Evolutionary conservation across 345 rosid genomes (phyloP).

Genomic region (Streptanthus diversifolius): DNA sequence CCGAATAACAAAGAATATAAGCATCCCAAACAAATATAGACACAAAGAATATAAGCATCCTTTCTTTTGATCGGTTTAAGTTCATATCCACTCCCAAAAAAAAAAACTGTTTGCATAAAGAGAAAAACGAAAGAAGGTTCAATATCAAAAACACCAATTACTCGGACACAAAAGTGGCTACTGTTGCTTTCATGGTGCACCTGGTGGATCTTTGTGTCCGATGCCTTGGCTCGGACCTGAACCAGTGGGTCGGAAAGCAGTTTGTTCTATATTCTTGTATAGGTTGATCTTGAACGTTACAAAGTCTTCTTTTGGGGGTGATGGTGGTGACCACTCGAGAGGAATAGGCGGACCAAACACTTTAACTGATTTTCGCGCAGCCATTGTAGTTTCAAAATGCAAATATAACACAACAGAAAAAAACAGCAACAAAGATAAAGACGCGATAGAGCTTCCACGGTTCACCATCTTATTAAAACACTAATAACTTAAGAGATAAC

Average conservation of each 20-base stretch:
- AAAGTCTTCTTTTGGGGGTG: slow-evolving; percentile 12
- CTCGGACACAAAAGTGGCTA: background rate
- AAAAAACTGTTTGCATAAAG: background rate
- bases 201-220: slow-evolving; percentile 30
- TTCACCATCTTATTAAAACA: slow-evolving; percentile 18
- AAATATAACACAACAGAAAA: slow-evolving; percentile 24
- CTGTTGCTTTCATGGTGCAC: slow-evolving; percentile 7
- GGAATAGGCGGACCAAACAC: slow-evolving; percentile 8
- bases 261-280: slow-evolving; percentile 34
- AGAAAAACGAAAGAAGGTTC: background rate
- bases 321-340: slow-evolving; percentile 12
- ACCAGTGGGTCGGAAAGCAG: slow-evolving; percentile 30
- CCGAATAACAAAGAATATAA: background rate
- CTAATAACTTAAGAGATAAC: background rate
- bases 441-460: background rate
- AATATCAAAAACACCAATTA: slow-evolving; percentile 1
- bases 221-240: slow-evolving; percentile 37
- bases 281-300: slow-evolving; percentile 25
- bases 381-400: slow-evolving; percentile 2
- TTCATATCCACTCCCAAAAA: background rate
- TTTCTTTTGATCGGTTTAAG: background rate
- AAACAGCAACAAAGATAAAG: background rate
- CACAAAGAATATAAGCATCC: background rate
- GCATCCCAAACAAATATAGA: background rate
- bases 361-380: slow-evolving; percentile 1